These are phyloP conservation scores for Fusarium chuoi DNA, from an alignment of 2,329 filamentous ascomycete genomes.

Conservation along the genomic window DNA sequence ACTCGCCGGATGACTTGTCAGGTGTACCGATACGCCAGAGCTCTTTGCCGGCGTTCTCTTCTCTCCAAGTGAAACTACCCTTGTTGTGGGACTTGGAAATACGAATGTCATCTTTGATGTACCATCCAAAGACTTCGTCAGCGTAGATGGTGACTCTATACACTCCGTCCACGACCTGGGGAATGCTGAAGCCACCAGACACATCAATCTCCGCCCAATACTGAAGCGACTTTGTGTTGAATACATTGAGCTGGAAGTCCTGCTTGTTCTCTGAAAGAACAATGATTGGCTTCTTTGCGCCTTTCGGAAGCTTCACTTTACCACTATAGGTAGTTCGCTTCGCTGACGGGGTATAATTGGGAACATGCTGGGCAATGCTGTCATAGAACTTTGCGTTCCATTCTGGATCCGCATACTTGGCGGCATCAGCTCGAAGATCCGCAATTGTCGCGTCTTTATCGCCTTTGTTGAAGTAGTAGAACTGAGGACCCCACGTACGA, in stretches of 20 bases:
- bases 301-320: slow-evolving; percentile 25
- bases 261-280: slow-evolving; percentile 54
- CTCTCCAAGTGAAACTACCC: slow-evolving; percentile 10
- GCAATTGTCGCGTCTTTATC: not conserved
- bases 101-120: slow-evolving; percentile 47
- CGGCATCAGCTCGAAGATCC: slow-evolving; percentile 24
- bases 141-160: slow-evolving; percentile 35
- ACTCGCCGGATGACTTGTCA: slow-evolving; percentile 69
- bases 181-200: slow-evolving; percentile 49
- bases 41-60: slow-evolving; percentile 25
- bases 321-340: slow-evolving; percentile 21
- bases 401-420: slow-evolving; percentile 21
- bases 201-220: slow-evolving; percentile 66
- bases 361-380: slow-evolving; percentile 24
- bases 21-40: slow-evolving; percentile 31
- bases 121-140: slow-evolving; percentile 33
- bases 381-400: slow-evolving; percentile 36
- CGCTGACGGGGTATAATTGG: slow-evolving; percentile 15
- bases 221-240: slow-evolving; percentile 63
- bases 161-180: slow-evolving; percentile 20
- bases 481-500: slow-evolving; percentile 70
- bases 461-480: slow-evolving; percentile 66
- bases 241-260: slow-evolving; percentile 53
- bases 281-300: slow-evolving; percentile 55
- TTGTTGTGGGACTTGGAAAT: slow-evolving; percentile 47